A percentile compares a stretch with the other conserved stretches of the same genome.
phyloP scores from a whole-genome alignment of 106 monocot species.

The Dendrobium officinale region DNA sequence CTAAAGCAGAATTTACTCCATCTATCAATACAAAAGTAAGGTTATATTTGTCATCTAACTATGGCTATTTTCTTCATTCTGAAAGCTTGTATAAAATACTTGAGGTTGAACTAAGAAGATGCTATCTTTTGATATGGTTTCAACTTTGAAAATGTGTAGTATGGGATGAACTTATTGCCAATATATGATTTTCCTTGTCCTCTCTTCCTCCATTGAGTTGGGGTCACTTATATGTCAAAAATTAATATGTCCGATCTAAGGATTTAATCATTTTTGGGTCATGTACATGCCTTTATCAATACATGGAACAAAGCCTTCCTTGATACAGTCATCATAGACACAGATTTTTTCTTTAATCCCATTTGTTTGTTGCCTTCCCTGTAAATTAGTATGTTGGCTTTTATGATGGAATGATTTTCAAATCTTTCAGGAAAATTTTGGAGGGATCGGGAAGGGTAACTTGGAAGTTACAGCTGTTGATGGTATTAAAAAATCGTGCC shows the following conservation, averaged over 20 bases:
- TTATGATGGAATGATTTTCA: background rate
- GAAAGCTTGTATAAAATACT: background rate
- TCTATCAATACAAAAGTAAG: constrained; percentile 3
- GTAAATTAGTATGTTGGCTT: background rate
- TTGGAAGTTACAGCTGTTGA: background rate
- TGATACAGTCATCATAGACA: background rate
- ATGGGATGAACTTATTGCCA: background rate
- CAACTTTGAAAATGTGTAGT: background rate
- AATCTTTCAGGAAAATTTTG: background rate
- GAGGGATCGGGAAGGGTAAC: constrained; percentile 2
- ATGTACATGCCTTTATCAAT: background rate
- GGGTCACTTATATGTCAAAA: background rate
- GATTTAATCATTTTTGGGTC: background rate
- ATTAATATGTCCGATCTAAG: background rate
- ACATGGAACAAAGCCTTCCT: too few species aligned
- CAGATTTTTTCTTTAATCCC: background rate
- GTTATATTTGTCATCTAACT: constrained; percentile 2
- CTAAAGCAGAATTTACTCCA: background rate
- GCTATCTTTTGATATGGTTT: background rate
- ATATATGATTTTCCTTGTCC: background rate
- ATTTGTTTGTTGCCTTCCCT: background rate
- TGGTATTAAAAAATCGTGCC: background rate
- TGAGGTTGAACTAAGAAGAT: background rate
- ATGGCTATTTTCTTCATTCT: background rate
- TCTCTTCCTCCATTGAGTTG: background rate